Conservation (phyloP, 1,284 basidiomycete genomes). For the Heterobasidion irregulare region DNA sequence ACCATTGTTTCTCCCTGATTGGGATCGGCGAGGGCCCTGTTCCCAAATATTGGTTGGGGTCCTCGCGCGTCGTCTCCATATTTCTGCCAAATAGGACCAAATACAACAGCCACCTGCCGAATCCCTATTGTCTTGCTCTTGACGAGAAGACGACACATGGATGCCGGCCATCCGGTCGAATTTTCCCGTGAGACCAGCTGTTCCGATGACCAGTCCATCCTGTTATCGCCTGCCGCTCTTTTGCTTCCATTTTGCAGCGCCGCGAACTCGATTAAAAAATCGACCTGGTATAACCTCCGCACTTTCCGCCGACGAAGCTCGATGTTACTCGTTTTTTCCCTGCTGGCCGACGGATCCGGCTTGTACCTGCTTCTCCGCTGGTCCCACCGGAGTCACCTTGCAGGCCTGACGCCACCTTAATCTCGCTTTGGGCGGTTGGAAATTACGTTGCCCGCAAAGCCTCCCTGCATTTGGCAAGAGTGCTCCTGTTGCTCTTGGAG, state of each 20-base stretch:
- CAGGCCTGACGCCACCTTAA: background rate
- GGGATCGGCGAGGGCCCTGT: constrained; percentile 25
- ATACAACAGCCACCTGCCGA: constrained; percentile 19
- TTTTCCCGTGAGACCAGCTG: constrained; percentile 2
- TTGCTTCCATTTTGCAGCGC: constrained; percentile 1
- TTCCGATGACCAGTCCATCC: constrained; percentile 2
- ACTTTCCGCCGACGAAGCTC: background rate
- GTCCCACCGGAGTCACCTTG: background rate
- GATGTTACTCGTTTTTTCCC: background rate
- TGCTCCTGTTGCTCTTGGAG: background rate
- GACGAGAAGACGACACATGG: constrained; percentile 9
- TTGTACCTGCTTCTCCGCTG: background rate
- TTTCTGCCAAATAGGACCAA: constrained; percentile 26
- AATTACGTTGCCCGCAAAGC: background rate
- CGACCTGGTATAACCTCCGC: constrained; percentile 1
- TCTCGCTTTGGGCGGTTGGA: background rate
- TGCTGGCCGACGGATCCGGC: background rate
- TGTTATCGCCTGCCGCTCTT: constrained; percentile 10
- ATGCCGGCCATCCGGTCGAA: constrained; percentile 4
- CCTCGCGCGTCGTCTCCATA: constrained; percentile 28
- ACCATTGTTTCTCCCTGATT: constrained; percentile 32
- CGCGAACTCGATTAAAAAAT: background rate
- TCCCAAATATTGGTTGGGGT: constrained; percentile 24
- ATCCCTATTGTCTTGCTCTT: constrained; percentile 35
- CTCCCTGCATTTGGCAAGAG: background rate